These are phyloP conservation scores for Nothophoma quercina DNA, from an alignment of 2,329 filamentous ascomycete species.

Conservation along the genomic window DNA sequence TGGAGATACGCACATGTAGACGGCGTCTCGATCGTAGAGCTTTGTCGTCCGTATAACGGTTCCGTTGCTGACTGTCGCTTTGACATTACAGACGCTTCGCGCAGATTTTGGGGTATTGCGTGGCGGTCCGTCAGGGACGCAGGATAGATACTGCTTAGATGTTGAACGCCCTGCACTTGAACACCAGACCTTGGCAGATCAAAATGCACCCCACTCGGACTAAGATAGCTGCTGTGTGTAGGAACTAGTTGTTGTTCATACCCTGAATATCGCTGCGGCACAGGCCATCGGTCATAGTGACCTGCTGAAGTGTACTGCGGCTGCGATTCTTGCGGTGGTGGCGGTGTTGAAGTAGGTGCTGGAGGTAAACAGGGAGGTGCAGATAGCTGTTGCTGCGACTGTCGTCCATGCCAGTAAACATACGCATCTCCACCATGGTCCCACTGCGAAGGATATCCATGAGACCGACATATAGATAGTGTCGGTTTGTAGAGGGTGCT, in stretches of 20 bases:
- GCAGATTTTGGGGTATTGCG: too few species aligned
- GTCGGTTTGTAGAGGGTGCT: too few species aligned
- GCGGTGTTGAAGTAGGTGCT: background rate
- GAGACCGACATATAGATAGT: background rate
- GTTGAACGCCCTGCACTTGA: background rate
- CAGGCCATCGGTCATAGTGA: background rate
- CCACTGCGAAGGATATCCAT: background rate
- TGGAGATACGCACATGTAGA: too few species aligned
- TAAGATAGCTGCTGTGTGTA: background rate
- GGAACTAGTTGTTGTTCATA: background rate
- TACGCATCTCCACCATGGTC: background rate
- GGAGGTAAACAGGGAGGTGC: background rate
- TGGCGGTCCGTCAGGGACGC: too few species aligned
- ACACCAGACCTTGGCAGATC: background rate
- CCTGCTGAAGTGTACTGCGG: background rate
- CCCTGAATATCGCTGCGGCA: background rate
- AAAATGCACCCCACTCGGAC: background rate
- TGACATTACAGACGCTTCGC: too few species aligned
- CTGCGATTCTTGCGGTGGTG: background rate
- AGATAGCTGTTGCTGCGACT: background rate
- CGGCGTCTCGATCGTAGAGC: too few species aligned
- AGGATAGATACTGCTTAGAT: too few species aligned
- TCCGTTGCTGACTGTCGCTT: too few species aligned
- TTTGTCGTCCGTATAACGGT: too few species aligned
- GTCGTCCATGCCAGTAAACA: background rate